These are phyloP conservation scores for Platismatia glauca DNA, from an alignment of 495 filamentous ascomycete genomes.

Conservation along the genomic window DNA sequence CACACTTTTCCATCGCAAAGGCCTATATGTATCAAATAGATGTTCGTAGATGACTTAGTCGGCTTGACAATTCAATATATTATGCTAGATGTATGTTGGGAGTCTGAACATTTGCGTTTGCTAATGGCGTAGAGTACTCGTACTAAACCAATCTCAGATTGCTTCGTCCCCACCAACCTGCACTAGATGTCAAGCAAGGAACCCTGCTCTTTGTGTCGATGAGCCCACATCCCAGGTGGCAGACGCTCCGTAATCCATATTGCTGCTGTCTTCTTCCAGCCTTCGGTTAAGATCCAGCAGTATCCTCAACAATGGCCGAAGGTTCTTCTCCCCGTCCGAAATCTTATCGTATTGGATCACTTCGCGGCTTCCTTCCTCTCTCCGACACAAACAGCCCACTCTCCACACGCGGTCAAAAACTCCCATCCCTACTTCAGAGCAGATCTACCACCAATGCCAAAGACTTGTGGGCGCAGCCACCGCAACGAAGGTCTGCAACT, in stretches of 20 bases:
- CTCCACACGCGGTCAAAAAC: constrained; percentile 27
- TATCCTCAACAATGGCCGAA: constrained; percentile 10
- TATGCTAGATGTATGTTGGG: background rate
- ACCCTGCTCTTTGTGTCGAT: background rate
- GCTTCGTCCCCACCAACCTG: background rate
- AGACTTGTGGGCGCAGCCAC: constrained; percentile 9
- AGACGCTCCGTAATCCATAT: background rate
- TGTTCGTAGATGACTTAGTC: background rate
- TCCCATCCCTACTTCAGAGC: constrained; percentile 25
- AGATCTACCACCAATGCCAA: constrained; percentile 24
- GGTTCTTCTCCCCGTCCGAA: constrained; percentile 6
- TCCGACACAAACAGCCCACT: constrained; percentile 21
- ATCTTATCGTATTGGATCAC: constrained; percentile 18
- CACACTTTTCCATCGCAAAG: background rate
- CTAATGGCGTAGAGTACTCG: background rate
- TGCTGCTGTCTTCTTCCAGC: background rate
- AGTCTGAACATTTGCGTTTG: background rate
- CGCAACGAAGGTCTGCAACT: constrained; percentile 18
- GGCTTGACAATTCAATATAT: background rate
- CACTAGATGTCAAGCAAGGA: background rate
- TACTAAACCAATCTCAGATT: background rate
- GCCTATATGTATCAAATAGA: background rate
- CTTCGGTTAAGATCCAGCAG: background rate
- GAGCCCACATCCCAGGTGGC: background rate
- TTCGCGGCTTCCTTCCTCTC: constrained; percentile 26